A percentile compares a stretch with the other conserved stretches of the same genome.
Conservation (phyloP, 2,329 filamentous ascomycete genomes). For the Xylariaceae sp. region DNA sequence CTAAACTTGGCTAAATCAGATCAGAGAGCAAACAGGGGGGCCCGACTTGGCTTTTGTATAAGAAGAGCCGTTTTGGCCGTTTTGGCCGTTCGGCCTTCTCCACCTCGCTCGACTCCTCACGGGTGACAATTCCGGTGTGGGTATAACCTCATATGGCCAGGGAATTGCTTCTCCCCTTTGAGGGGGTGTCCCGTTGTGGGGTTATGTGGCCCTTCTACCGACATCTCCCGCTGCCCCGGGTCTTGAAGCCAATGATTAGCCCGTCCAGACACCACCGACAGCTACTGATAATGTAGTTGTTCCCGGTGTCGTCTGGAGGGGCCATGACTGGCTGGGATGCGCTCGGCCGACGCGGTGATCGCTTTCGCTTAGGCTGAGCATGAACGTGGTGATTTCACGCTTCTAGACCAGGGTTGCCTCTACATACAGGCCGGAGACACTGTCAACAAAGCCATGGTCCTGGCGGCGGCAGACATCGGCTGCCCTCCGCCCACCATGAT, state of each 20-base stretch:
- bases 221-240: conserved; percentile 26
- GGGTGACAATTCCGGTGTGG: conserved; percentile 20
- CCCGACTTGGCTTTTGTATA: conserved; percentile 26
- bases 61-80: conserved; percentile 23
- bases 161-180: conserved; percentile 19
- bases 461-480: conserved; percentile 18
- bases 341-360: conserved; percentile 21
- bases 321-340: conserved; percentile 21
- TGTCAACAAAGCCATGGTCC: conserved; percentile 15
- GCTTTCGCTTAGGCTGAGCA: conserved; percentile 22
- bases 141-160: conserved; percentile 23
- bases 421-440: conserved; percentile 19
- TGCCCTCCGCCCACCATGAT: conserved; percentile 18
- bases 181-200: conserved; percentile 25
- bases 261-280: conserved; percentile 21
- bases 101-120: conserved; percentile 17
- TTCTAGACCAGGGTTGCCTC: conserved; percentile 20
- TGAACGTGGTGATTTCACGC: conserved; percentile 15
- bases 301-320: conserved; percentile 17
- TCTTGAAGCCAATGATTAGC: conserved; percentile 23
- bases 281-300: conserved; percentile 5
- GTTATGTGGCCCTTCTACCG: conserved; percentile 24
- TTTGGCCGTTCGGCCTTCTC: conserved; percentile 20
- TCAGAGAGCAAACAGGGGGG: conserved; percentile 22
- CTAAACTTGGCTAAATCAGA: conserved; percentile 24